These are phyloP conservation scores for Bipolaris zeicola DNA, from an alignment of 2,329 filamentous ascomycete genomes.

Conservation along the genomic window DNA sequence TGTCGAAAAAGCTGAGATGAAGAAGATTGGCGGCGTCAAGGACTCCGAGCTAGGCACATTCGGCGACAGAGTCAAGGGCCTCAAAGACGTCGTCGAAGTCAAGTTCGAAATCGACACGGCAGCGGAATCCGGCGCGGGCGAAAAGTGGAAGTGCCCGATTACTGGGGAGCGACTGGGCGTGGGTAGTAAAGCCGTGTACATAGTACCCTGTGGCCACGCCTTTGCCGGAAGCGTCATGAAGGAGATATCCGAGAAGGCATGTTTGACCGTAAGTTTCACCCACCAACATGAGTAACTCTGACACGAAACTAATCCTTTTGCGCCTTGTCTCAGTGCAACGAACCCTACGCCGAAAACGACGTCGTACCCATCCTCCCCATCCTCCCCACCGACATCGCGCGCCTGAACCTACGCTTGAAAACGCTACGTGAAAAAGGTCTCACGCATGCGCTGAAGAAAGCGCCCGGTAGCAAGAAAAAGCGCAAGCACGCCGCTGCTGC, in stretches of 20 bases:
- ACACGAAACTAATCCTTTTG: not conserved
- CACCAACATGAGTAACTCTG: not conserved
- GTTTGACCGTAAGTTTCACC: conserved; percentile 57
- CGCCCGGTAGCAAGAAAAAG: conserved; percentile 68
- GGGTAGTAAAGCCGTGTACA: conserved; percentile 77
- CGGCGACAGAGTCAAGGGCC: conserved; percentile 70
- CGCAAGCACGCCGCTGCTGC: conserved; percentile 65
- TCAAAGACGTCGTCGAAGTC: conserved; percentile 87
- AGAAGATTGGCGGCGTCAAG: conserved; percentile 48
- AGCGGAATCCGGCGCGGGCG: conserved; percentile 42
- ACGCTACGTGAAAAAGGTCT: conserved; percentile 74
- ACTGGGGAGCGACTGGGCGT: conserved; percentile 86
- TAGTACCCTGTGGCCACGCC: conserved; percentile 94
- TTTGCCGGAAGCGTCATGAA: conserved; percentile 87
- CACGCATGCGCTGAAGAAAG: conserved; percentile 88
- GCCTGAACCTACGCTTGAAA: conserved; percentile 68
- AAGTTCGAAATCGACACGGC: conserved; percentile 67
- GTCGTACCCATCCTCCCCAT: conserved; percentile 82
- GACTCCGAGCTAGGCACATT: conserved; percentile 56
- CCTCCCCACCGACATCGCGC: conserved; percentile 70
- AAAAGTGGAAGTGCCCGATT: conserved; percentile 81
- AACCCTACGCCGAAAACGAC: conserved; percentile 73
- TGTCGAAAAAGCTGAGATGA: conserved; percentile 65
- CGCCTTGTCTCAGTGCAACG: conserved; percentile 66
- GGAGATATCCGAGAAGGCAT: conserved; percentile 71